Evolutionary conservation across 805 yeast genomes (phyloP), one percentile per base, ranked within the genome.

Genomic region (Lipomyces japonicus): DNA sequence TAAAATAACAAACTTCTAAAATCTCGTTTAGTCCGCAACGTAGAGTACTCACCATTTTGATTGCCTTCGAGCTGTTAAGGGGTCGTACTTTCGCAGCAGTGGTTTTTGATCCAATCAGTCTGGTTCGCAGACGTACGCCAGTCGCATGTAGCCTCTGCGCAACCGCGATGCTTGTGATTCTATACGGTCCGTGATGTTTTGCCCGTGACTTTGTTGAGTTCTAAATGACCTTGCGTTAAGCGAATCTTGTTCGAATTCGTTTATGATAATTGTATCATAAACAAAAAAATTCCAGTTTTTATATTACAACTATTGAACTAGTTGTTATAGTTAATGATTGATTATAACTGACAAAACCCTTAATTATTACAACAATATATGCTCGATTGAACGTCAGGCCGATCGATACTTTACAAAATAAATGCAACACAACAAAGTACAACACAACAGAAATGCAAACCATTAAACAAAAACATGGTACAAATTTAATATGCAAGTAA

Each of bases 21-120:
- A n/a, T n/a, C n/a, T n/a, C n/a, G n/a, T n/a, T n/a, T n/a, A n/a
- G 16, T 34, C 7, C 37, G 26, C 26, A 22, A 9, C 10, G 36
- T 18, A 3, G 22, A 16, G 16, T 2, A 30, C 53, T 2, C 36
- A 50, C 55, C 51, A 75, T 79, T 51, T 87, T 93, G 38, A 88
- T 77, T 32, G 96, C 95, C 62, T 80, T 82, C 10, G 80, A 78
- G 58, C 86, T 95, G 64, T 86, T 86, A 64, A 87, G 74, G 0
- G 95, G 95, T 42, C 95, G 75, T 6, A 86, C 76, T 59, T 76
- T 77, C 3, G 38, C 50, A n/a, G n/a, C n/a, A 23, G 40, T 63
- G 26, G 74, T 70, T 48, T 69, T 69, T 48, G 75, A 78, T 18
- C 85, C 84, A 53, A 80, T 63, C 38, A 86, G 71, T 34, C 76